These are phyloP conservation scores for Emergomyces africanus DNA, from an alignment of 2,329 filamentous ascomycete species.

Conservation along the genomic window DNA sequence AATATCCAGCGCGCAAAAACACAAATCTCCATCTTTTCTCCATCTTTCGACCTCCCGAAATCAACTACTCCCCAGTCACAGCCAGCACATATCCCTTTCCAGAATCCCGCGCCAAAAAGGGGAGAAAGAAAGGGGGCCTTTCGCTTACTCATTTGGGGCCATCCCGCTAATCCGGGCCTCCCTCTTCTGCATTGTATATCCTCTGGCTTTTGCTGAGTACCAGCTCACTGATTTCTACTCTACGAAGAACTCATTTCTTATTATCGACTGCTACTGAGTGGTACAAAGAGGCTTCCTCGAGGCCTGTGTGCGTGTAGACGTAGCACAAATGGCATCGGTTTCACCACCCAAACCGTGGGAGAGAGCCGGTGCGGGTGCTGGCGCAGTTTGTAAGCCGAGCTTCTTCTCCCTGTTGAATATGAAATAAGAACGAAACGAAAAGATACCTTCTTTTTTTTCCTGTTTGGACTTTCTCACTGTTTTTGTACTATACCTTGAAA, in stretches of 20 bases:
- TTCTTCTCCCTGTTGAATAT: not conserved
- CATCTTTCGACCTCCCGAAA: not conserved
- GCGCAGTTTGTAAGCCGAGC: conserved; percentile 37
- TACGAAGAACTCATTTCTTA: not conserved
- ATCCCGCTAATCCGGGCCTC: not conserved
- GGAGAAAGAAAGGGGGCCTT: not conserved
- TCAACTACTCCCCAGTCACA: not conserved
- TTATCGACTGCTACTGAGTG: not conserved
- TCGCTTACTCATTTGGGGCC: not conserved
- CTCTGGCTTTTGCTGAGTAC: not conserved
- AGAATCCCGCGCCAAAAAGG: not conserved
- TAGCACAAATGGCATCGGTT: conserved; percentile 40
- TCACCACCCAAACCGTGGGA: conserved; percentile 99
- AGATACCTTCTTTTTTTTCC: not conserved
- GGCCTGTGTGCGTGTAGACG: not conserved
- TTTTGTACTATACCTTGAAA: not conserved
- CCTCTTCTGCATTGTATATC: not conserved
- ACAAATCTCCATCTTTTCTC: not conserved
- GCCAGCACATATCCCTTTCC: not conserved
- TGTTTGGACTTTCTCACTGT: not conserved
- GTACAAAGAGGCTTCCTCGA: not conserved
- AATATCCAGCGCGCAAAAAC: not conserved
- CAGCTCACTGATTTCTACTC: not conserved
- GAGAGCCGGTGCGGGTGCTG: conserved; percentile 48
- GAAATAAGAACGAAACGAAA: not conserved